These are phyloP conservation scores for Phaeosphaeria sp. DNA, from an alignment of 2,329 filamentous ascomycete species.

Conservation along the genomic window DNA sequence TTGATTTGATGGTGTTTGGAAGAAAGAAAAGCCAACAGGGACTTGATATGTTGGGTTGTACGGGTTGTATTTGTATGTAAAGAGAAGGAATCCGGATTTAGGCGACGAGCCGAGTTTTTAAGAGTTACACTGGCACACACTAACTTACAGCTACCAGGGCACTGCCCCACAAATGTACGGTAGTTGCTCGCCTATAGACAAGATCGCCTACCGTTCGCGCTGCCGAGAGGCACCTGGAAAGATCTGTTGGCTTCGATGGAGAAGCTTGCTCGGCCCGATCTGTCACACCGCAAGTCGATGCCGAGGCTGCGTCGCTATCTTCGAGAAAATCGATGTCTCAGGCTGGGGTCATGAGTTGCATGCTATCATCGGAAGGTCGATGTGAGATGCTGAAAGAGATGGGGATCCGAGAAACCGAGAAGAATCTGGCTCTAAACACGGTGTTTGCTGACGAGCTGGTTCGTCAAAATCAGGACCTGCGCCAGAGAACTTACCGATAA, in stretches of 20 bases:
- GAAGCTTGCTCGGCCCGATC: neutral
- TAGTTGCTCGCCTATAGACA: neutral
- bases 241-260: neutral
- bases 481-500: neutral
- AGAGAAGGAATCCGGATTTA: neutral
- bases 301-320: neutral
- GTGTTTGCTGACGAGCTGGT: neutral
- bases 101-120: neutral
- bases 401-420: neutral
- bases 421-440: neutral
- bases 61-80: neutral
- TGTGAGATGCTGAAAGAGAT: neutral
- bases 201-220: neutral
- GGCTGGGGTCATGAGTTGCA: neutral
- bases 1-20: neutral
- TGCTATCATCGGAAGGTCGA: neutral
- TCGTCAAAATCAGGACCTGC: neutral
- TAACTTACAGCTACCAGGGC: no score
- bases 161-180: neutral
- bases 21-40: neutral
- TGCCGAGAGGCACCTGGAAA: neutral
- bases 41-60: no score
- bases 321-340: neutral
- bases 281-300: neutral
- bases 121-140: neutral